Percentiles rank a stretch among this genome's conserved stretches.
Evolutionary conservation across 2,329 filamentous ascomycete genomes (phyloP).

Genomic region (Harringtonia aguacate): DNA sequence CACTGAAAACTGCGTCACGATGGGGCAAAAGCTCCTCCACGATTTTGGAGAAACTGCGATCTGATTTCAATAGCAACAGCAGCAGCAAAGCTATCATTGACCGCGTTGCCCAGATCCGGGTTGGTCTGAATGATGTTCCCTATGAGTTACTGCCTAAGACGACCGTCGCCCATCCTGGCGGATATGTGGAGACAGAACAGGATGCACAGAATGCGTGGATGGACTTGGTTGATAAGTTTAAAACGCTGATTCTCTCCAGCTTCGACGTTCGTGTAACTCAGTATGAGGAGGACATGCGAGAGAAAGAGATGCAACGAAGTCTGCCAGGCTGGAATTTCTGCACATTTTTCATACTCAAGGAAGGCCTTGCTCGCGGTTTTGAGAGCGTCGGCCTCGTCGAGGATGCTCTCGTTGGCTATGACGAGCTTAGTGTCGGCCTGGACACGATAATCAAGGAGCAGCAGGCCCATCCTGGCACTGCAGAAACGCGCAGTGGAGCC

Average conservation of each 20-base stretch:
- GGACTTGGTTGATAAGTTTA: constrained; percentile 78
- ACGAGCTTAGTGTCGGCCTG: constrained; percentile 81
- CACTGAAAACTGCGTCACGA: constrained; percentile 12
- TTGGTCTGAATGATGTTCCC: constrained; percentile 59
- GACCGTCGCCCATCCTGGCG: constrained; percentile 50
- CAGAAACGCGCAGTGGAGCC: constrained; percentile 58
- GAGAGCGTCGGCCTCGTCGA: constrained; percentile 94
- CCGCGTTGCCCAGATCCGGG: constrained; percentile 73
- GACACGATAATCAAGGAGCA: constrained; percentile 76
- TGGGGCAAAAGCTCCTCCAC: constrained; percentile 46
- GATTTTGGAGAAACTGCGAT: constrained; percentile 77
- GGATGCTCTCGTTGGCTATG: constrained; percentile 88
- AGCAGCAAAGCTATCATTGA: constrained; percentile 68
- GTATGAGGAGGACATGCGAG: constrained; percentile 94
- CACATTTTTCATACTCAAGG: constrained; percentile 96
- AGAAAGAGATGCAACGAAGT: constrained; percentile 77
- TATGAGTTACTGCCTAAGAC: constrained; percentile 54
- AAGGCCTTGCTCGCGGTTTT: constrained; percentile 85
- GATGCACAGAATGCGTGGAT: constrained; percentile 76
- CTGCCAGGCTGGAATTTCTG: constrained; percentile 98
- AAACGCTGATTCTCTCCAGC: constrained; percentile 73
- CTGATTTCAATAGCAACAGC: constrained; percentile 72
- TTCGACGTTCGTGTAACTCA: constrained; percentile 87
- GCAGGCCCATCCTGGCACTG: constrained; percentile 36
- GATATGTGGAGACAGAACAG: constrained; percentile 59